phyloP scores from a whole-genome alignment of 192 early-diverging fungal genomes.

The Linnemannia exigua region DNA sequence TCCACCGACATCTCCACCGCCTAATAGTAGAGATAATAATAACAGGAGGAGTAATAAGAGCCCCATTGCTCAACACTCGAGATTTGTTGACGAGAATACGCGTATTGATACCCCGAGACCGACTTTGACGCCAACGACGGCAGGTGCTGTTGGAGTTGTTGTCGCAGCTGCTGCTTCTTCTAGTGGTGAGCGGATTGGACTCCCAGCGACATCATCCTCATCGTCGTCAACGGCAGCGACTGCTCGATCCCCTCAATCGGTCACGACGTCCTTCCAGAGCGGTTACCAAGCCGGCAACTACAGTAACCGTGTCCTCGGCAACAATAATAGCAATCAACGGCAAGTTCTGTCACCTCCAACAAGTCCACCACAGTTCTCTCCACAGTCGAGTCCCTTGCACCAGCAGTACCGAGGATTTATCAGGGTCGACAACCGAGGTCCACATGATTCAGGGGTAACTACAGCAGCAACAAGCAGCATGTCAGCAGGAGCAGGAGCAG shows the following conservation, averaged over 20 bases:
- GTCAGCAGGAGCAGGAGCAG: not conserved
- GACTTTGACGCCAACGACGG: constrained; percentile 17
- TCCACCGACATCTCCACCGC: constrained; percentile 39
- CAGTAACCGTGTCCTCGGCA: constrained; percentile 19
- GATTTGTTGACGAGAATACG: constrained; percentile 44
- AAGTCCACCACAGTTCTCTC: constrained; percentile 26
- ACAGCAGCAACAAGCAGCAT: not conserved
- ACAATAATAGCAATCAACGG: constrained; percentile 7
- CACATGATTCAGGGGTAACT: constrained; percentile 30
- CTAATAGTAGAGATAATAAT: not conserved
- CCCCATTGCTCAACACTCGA: constrained; percentile 39
- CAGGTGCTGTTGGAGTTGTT: not conserved
- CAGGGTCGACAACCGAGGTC: constrained; percentile 19
- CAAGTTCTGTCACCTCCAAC: constrained; percentile 37
- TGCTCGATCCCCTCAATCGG: constrained; percentile 31
- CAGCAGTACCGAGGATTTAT: constrained; percentile 24
- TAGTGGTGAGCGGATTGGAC: not conserved
- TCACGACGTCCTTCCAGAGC: not conserved
- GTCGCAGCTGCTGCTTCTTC: not conserved
- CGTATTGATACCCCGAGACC: constrained; percentile 49
- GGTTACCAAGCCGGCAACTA: not conserved
- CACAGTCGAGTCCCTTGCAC: constrained; percentile 8
- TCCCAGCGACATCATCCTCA: not conserved
- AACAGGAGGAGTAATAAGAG: constrained; percentile 11
- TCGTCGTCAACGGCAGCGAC: not conserved